A percentile compares a stretch with the other conserved stretches of the same genome.
phyloP scores from a whole-genome alignment of 352 stramenopile genomes.

The Phytophthora sansomeana region DNA sequence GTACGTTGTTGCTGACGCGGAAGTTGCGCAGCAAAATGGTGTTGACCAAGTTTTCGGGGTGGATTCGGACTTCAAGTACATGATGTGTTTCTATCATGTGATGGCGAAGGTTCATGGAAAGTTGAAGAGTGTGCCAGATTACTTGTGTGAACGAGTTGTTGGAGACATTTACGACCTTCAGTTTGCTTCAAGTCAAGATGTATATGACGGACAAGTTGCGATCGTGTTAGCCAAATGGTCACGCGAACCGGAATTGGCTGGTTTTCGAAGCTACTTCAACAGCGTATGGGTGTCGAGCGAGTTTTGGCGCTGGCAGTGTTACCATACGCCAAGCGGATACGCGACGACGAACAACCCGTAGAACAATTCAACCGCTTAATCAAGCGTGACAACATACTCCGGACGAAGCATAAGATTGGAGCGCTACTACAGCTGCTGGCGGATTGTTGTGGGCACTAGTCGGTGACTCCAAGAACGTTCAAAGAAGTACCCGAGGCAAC shows the following conservation, averaged over 20 bases:
- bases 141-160: conserved; percentile 5
- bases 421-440: not conserved
- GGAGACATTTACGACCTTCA: conserved; percentile 32
- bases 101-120: conserved; percentile 29
- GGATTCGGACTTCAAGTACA: conserved; percentile 6
- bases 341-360: conserved; percentile 11
- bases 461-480: not conserved
- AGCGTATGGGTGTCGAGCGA: not conserved
- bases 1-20: not conserved
- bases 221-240: not conserved
- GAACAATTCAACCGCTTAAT: conserved; percentile 17
- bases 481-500: not conserved
- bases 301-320: conserved; percentile 27
- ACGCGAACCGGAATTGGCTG: not conserved
- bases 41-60: not conserved
- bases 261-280: not conserved
- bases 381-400: conserved; percentile 28
- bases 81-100: conserved; percentile 42
- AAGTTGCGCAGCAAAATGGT: conserved; percentile 7
- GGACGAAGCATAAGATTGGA: conserved; percentile 17
- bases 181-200: not conserved
- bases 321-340: conserved; percentile 7
- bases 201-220: not conserved
- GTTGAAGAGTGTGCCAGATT: no score
- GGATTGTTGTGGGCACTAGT: conserved; percentile 4